Evolutionary conservation across 306 rosid species (phyloP), one percentile per base, ranked within the genome.

Genomic region (Trifolium fragiferum): DNA sequence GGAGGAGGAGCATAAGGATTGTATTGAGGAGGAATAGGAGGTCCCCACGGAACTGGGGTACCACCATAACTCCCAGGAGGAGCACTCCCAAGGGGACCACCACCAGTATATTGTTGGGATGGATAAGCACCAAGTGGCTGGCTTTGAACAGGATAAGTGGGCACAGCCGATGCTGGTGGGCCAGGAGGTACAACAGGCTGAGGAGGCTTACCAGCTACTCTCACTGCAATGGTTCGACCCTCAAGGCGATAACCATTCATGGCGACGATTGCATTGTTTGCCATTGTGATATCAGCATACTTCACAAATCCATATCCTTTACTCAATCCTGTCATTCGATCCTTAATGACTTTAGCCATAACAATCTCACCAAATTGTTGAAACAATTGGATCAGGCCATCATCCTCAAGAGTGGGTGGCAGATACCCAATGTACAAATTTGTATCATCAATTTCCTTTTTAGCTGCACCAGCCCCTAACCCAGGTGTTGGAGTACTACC

Each of bases 151-250:
- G 97, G 96, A 80, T 87, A 94, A 15, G 99, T 72, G 27, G 96
- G 89, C 78, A 83, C 76, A 16, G 90, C 73, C 1, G 97, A 84
- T 5, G 92, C 82, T 0, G 97, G 97, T 1, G 97, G 97, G 4
- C 92, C 92, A 44, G 97, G 95, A 73, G 98, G 93, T 55, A 88
- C 91, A 49, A 80, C 83, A 66, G 99, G 96, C 88, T 92, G 97
- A 37, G 97, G 99, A 60, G 99, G 99, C 90, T 85, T 89, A 66
- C 99, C 99, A 25, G 99, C 97, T 54, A 94, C 97, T 82, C 99
- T 85, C 72, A 94, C 99, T 32, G 99, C 99, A 84, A 94, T 92
- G 33, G 97, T 92, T 76, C 97, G 84, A 21, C 96, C 96, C 78
- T 92, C 99, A 10, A 94, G 88, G 72, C 91, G 96, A 82, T 85